Percentiles rank a stretch among this genome's conserved stretches.
Conservation (phyloP, 176 grass and related monocot species). For the Poa pratensis region DNA sequence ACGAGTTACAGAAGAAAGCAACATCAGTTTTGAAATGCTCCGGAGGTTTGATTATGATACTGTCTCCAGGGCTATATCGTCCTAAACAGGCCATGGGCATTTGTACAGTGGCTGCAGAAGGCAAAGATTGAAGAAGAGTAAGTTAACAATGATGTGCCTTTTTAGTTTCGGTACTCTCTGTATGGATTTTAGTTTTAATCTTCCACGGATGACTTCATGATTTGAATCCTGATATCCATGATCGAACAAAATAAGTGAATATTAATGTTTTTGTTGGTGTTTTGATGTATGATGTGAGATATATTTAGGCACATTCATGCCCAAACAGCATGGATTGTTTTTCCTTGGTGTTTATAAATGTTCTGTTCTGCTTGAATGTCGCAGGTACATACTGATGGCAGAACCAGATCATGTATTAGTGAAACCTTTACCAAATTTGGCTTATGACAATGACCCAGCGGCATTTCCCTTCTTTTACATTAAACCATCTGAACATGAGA, state of each 20-base stretch:
- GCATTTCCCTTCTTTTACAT: slow-evolving; percentile 97
- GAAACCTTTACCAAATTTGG: slow-evolving; percentile 92
- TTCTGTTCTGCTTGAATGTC: slow-evolving; percentile 30
- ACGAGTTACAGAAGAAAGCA: not conserved
- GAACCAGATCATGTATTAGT: slow-evolving; percentile 96
- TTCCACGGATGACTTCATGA: not conserved
- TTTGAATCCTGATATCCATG: slow-evolving; percentile 13
- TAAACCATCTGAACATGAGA: slow-evolving; percentile 72
- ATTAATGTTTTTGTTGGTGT: not conserved
- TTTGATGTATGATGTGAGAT: not conserved
- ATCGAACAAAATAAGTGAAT: slow-evolving; percentile 13
- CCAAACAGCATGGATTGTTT: slow-evolving; percentile 18
- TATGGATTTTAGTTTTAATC: slow-evolving; percentile 12
- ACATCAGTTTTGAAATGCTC: not conserved
- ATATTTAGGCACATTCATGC: slow-evolving; percentile 23
- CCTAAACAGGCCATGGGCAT: slow-evolving; percentile 94
- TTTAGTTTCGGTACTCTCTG: not conserved
- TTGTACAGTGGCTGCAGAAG: slow-evolving; percentile 96
- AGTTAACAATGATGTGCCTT: slow-evolving; percentile 8
- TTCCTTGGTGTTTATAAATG: not conserved
- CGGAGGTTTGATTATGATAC: not conserved
- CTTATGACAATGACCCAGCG: slow-evolving; percentile 63
- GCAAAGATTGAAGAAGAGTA: slow-evolving; percentile 92
- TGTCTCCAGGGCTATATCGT: slow-evolving; percentile 86
- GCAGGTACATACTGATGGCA: slow-evolving; percentile 98